Conservation (phyloP, 2,329 filamentous ascomycete genomes). For the Fusarium sp. region DNA sequence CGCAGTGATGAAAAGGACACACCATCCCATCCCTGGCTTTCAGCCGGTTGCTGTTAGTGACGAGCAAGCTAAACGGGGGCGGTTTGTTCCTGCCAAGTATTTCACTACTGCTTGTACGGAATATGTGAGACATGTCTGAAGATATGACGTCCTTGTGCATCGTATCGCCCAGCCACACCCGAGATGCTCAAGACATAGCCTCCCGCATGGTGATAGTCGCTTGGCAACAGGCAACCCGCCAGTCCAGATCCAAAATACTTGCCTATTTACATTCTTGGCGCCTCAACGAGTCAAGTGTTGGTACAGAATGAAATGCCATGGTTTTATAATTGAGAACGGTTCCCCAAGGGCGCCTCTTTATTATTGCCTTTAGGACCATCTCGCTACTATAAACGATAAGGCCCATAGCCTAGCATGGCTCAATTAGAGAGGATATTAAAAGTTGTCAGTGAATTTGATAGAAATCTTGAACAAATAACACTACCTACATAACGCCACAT, state of each 20-base stretch:
- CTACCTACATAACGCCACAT: not conserved
- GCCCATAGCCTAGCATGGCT: not conserved
- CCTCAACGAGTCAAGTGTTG: too few relatives aligned
- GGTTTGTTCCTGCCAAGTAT: not conserved
- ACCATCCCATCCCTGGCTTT: not conserved
- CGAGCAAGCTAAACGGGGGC: not conserved
- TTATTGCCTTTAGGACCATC: not conserved
- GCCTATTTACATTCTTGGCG: not conserved
- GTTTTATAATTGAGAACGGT: not conserved
- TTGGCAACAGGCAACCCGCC: not conserved
- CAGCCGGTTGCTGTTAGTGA: not conserved
- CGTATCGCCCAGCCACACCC: not conserved
- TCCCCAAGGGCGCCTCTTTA: not conserved
- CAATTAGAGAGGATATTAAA: not conserved
- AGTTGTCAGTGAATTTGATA: not conserved
- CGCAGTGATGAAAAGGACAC: not conserved
- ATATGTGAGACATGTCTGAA: not conserved
- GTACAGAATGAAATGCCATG: too few relatives aligned
- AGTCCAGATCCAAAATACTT: not conserved
- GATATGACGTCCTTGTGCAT: not conserved
- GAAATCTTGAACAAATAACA: not conserved
- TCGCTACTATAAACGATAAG: not conserved
- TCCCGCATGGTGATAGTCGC: not conserved
- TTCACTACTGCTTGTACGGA: not conserved
- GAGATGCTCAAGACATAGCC: not conserved